Base-by-base conservation (phyloP, 352 stramenopile genomes). In the Phytophthora uliginosa region DNA sequence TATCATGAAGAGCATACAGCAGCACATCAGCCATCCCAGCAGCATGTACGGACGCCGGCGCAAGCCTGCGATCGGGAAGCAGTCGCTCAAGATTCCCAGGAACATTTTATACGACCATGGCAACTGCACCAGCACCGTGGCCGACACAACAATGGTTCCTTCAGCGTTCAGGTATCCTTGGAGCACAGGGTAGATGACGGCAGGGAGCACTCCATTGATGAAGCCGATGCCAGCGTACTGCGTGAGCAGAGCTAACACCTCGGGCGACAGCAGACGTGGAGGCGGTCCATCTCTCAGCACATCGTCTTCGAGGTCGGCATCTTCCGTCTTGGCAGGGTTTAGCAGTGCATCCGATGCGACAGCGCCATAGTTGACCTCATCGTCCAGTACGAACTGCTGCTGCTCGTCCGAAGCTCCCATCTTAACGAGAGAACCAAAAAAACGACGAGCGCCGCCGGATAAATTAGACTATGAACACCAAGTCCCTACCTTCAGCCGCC, bases 41-140 rank as follows among this genome's bases (percentile, higher is more conserved):
- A 83, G 56, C 74, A 91, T 89, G 57, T 89, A 91, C 7, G 83
- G 79, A 2, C 77, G 73, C 24, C 83, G 78, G 20, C 83, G 78
- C 55, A 79, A 88, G 28, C 82, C 79, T 24, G 59, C 74, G 42
- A 90, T 72, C 17, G 82, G 82, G 24, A 88, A 76, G 59, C 80
- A 88, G 72, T 90, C 82, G 52, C 78, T 87, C 28, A 86, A 34
- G 52, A 90, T 78, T 5, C 83, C 83, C 33, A 84, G 63, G 22
- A 90, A 85, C 31, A 86, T 62, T 51, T 88, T 90, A 66, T 81
- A 85, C 36, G 73, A 86, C 81, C 81, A 90, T 6, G 78, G 73
- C 1, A 90, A 48, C 10, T 84, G 67, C n/a, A 90, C 73, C 17
- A 89, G 51, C 47, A 84, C 62, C 3, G 52, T 76, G 4, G 82